phyloP scores from a whole-genome alignment of 2,329 filamentous ascomycete genomes.

The Coniosporium tulheliwenetii region DNA sequence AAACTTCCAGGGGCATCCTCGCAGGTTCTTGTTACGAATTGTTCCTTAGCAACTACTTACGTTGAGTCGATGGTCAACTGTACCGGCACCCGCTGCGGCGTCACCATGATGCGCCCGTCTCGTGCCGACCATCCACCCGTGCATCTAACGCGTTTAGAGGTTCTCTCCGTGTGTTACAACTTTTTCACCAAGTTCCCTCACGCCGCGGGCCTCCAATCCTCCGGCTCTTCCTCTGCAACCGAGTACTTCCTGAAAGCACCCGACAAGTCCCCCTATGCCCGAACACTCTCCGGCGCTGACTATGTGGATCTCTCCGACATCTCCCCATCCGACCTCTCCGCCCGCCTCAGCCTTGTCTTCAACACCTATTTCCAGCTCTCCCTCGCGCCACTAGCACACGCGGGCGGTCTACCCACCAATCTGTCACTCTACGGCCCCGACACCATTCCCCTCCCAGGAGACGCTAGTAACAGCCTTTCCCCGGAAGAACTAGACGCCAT shows the following conservation, averaged over 20 bases:
- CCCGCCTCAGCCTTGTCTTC: constrained; percentile 9
- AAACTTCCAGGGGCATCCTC: neutral
- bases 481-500: no score
- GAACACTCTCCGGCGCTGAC: neutral
- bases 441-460: neutral
- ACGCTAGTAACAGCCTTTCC: neutral
- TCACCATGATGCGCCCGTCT: constrained; percentile 8
- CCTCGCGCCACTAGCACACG: constrained; percentile 10
- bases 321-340: constrained; percentile 6
- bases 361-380: constrained; percentile 19
- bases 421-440: neutral
- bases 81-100: constrained; percentile 4
- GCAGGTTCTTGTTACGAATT: constrained; percentile 9
- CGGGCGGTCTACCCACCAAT: constrained; percentile 1
- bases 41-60: constrained; percentile 10
- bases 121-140: constrained; percentile 6
- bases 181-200: constrained; percentile 7
- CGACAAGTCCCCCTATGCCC: neutral
- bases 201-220: neutral
- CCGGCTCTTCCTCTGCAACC: neutral
- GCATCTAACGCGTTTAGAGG: constrained; percentile 9
- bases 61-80: constrained; percentile 11
- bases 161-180: constrained; percentile 1
- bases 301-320: neutral
- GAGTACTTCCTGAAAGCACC: neutral